Percentiles rank a stretch among this genome's conserved stretches.
phyloP scores from a whole-genome alignment of 495 filamentous ascomycete genomes.

The Xylaria flabelliformis region DNA sequence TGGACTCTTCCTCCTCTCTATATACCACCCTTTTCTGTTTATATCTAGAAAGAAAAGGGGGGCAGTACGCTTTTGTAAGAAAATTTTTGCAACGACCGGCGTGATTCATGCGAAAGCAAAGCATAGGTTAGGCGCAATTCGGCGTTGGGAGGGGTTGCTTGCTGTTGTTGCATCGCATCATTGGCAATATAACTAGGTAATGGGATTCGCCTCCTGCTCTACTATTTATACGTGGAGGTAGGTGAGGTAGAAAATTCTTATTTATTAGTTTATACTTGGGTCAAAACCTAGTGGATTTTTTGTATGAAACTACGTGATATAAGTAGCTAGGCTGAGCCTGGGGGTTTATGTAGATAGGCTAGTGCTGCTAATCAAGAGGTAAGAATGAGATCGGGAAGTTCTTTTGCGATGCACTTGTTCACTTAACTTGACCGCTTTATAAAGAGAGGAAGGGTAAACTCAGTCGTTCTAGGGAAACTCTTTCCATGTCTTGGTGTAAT shows the following conservation, averaged over 20 bases:
- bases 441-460: background rate
- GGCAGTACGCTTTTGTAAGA: conserved; percentile 19
- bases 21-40: background rate
- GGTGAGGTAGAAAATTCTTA: background rate
- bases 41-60: background rate
- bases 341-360: background rate
- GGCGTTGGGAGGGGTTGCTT: background rate
- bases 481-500: background rate
- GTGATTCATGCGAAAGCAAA: conserved; percentile 5
- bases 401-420: background rate
- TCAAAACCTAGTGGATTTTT: background rate
- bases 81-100: background rate
- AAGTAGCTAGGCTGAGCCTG: background rate
- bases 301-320: background rate
- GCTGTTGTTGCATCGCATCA: background rate
- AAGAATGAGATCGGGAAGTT: conserved; percentile 11
- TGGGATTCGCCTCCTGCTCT: background rate
- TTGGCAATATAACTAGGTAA: background rate
- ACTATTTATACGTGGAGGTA: background rate
- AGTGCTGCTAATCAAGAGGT: background rate
- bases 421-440: background rate
- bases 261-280: background rate
- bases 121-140: conserved; percentile 13
- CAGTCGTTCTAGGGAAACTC: background rate
- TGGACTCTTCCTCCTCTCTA: background rate